A percentile compares a stretch with the other conserved stretches of the same genome.
These are phyloP conservation scores for Spinacia oleracea DNA, from an alignment of 179 eudicot genomes.

Conservation along the genomic window DNA sequence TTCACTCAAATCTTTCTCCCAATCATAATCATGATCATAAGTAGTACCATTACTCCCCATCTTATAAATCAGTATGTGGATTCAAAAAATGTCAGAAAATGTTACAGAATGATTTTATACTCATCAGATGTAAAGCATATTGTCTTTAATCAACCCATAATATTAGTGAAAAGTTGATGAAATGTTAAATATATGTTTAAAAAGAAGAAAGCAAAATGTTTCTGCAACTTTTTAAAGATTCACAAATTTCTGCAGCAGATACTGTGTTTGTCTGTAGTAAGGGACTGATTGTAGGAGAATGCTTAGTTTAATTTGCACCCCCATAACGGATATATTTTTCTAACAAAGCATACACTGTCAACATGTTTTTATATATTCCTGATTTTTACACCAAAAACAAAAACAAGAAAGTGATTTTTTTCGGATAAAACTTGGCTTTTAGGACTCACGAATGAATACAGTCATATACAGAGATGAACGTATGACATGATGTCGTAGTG, in stretches of 20 bases:
- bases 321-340: conserved; percentile 9
- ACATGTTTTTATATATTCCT: background rate
- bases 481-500: background rate
- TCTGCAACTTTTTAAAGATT: background rate
- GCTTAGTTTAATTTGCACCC: conserved; percentile 21
- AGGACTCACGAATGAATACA: background rate
- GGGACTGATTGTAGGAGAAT: background rate
- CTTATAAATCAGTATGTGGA: background rate
- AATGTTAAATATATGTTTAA: conserved; percentile 18
- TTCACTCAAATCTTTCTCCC: conserved; percentile 25
- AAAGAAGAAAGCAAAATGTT: background rate
- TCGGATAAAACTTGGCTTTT: no score
- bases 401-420: no score
- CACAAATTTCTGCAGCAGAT: background rate
- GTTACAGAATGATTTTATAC: conserved; percentile 1
- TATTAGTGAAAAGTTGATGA: conserved; percentile 15
- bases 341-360: conserved; percentile 4
- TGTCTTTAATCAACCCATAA: conserved; percentile 13
- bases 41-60: conserved; percentile 13
- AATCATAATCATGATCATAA: no score
- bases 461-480: background rate
- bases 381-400: background rate
- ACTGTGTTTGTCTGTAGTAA: conserved; percentile 33
- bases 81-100: background rate
- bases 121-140: conserved; percentile 8